Base-by-base conservation (phyloP, 495 filamentous ascomycete genomes). In the Penicillium angulare region DNA sequence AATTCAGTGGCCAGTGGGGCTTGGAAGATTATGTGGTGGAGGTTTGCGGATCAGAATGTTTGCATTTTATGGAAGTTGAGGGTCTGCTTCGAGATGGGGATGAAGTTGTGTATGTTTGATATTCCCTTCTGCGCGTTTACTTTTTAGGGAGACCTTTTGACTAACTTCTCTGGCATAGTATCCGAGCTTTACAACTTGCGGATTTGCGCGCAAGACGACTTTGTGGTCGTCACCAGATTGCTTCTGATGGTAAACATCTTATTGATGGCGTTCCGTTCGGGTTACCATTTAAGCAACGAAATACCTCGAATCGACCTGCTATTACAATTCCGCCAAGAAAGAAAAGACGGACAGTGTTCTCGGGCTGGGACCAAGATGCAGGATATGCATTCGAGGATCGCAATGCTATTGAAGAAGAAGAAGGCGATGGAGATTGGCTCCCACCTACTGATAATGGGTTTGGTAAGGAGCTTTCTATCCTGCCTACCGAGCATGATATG, bases 11-110 rank as follows among this genome's bases (percentile, higher is more conserved):
- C 12, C 79, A 86, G 50, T 96, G 88, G 88, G 93, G 92, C 1
- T 61, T 97, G 21, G 93, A 98, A 59, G 89, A 97, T 61, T 98
- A 98, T 69, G 83, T 82, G 15, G 91, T 96, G 23, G 87, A 95
- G 64, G 76, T 97, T 3, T 75, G 71, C 3, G 88, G 83, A 33
- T 97, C 87, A 49, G 93, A 98, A 62, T 95, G 88, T 61, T 65
- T 97, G 43, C 93, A 98, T 76, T 98, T 89, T 57, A 83, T 89
- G 60, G 75, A 79, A 32, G 77, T 96, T 5, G 75, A 76, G 3
- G 78, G 74, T 9, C 69, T 95, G 20, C 74, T 97, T 38, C 84
- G 86, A 38, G 86, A 93, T 35, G 90, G 89, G 18, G 95, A 97
- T 61, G 81, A 90, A 62, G 82, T 98, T 52, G 76, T 86, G 88